Evolutionary conservation across 495 filamentous ascomycete species (phyloP).

Genomic region (Neurospora sp.): DNA sequence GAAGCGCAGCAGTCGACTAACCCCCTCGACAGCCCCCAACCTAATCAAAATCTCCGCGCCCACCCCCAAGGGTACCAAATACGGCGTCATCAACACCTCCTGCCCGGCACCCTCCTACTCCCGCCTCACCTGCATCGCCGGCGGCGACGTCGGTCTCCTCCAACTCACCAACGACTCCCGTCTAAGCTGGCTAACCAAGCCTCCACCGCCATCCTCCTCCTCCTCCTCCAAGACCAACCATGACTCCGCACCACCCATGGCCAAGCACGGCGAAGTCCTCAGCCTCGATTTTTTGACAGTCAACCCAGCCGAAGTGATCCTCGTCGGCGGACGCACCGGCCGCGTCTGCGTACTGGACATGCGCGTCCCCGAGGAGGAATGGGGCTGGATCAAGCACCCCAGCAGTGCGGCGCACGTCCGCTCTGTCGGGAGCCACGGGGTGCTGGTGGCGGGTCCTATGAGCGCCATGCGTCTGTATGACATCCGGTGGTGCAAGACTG

Average conservation of each 20-base stretch:
- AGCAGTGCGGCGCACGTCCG: constrained; percentile 24
- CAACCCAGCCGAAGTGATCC: constrained; percentile 17
- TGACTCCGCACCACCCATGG: not conserved
- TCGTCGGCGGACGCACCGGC: constrained; percentile 29
- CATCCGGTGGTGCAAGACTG: constrained; percentile 11
- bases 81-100: constrained; percentile 4
- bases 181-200: constrained; percentile 7
- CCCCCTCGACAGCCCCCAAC: not conserved
- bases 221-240: not conserved
- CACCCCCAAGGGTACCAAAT: not conserved
- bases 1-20: not conserved
- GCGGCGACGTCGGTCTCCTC: constrained; percentile 23
- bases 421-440: constrained; percentile 19
- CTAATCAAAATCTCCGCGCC: not conserved
- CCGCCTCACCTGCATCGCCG: constrained; percentile 17
- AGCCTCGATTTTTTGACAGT: constrained; percentile 19
- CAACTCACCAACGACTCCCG: constrained; percentile 1
- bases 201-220: not conserved
- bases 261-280: constrained; percentile 12
- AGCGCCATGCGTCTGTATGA: constrained; percentile 31
- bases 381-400: constrained; percentile 17
- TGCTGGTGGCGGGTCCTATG: constrained; percentile 29
- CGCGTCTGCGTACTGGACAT: constrained; percentile 23
- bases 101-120: constrained; percentile 11
- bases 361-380: constrained; percentile 12